Base-by-base conservation (phyloP, 305 asterid genomes). In the Solanum hybrid region DNA sequence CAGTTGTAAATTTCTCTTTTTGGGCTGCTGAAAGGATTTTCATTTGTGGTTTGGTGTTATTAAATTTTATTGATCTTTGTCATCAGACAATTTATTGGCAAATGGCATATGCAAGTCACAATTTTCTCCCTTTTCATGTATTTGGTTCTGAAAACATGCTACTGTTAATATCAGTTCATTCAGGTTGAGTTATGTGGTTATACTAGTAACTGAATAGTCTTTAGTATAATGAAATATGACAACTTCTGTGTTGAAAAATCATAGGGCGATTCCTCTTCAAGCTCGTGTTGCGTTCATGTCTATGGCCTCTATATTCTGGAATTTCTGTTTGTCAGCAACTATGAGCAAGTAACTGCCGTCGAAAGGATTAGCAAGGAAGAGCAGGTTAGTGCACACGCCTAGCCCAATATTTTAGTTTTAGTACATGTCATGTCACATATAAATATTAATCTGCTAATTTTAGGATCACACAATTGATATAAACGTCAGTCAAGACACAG, bases 271-370 rank as follows among this genome's bases (percentile, higher is more conserved):
- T 90, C 99, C 99, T 87, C 98, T 97, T 93, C 98, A 95, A 89
- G 94, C 97, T 78, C 98, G 98, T 24, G 99, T 97, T 86, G 99
- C 97, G 36, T 96, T 97, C 96, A 97, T 97, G 99, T 96, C 99
- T 39, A 92, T 92, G 94, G 97, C 95, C 36, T 96, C 99, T 87
- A 93, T 97, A 91, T 97, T 97, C 94, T 97, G 99, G 99, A 97
- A 96, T 92, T 97, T 95, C 90, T 93, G 90, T 91, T 84, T 96
- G 92, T 96, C 99, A 80, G 91, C 97, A 31, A 95, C 98, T 89
- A 92, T 97, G 97, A 96, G 93, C 93, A 95, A 93, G 91, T 95
- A 94, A 95, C 89, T 82, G 40, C 81, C 87, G 87, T 89, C 39
- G 89, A 89, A 89, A 80, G 33, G 64, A 61, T 12, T 40, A 13